phyloP scores from a whole-genome alignment of 2,329 filamentous ascomycete species.

The Claviceps sp. region DNA sequence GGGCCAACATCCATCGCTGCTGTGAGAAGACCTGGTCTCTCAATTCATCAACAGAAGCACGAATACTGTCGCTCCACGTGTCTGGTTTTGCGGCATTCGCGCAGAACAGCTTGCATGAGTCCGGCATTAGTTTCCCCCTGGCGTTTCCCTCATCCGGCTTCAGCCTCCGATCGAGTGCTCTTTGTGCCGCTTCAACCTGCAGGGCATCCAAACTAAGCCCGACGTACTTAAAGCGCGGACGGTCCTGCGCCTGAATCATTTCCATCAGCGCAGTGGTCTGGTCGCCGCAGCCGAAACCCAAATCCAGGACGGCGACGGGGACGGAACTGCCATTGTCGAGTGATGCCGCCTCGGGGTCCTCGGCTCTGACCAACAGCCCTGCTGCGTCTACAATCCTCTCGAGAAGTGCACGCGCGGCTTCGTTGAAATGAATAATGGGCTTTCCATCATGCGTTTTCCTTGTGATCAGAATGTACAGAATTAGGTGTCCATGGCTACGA shows the following conservation, averaged over 20 bases:
- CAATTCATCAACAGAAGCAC: slow-evolving; percentile 14
- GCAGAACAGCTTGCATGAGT: slow-evolving; percentile 26
- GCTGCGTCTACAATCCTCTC: slow-evolving; percentile 30
- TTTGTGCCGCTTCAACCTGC: slow-evolving; percentile 28
- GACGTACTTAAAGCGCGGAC: slow-evolving; percentile 29
- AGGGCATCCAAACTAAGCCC: slow-evolving; percentile 36
- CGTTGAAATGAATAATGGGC: slow-evolving; percentile 23
- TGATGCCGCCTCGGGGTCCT: neutral
- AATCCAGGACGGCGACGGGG: slow-evolving; percentile 31
- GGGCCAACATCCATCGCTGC: slow-evolving; percentile 37
- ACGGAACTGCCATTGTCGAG: slow-evolving; percentile 16
- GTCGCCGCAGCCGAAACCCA: slow-evolving; percentile 47
- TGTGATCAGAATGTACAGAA: neutral
- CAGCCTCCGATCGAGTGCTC: slow-evolving; percentile 13
- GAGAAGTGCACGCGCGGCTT: slow-evolving; percentile 36
- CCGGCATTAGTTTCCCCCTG: neutral
- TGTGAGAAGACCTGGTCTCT: slow-evolving; percentile 15
- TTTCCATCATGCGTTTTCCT: slow-evolving; percentile 19
- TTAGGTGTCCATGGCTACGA: neutral
- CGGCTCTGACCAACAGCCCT: slow-evolving; percentile 19
- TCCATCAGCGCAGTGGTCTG: slow-evolving; percentile 34
- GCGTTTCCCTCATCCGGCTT: slow-evolving; percentile 4
- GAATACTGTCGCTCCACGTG: slow-evolving; percentile 22
- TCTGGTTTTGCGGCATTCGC: slow-evolving; percentile 35
- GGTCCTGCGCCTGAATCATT: slow-evolving; percentile 10